Base-by-base conservation (phyloP, 208 protist genomes). In the Acanthamoeba comandoni region DNA sequence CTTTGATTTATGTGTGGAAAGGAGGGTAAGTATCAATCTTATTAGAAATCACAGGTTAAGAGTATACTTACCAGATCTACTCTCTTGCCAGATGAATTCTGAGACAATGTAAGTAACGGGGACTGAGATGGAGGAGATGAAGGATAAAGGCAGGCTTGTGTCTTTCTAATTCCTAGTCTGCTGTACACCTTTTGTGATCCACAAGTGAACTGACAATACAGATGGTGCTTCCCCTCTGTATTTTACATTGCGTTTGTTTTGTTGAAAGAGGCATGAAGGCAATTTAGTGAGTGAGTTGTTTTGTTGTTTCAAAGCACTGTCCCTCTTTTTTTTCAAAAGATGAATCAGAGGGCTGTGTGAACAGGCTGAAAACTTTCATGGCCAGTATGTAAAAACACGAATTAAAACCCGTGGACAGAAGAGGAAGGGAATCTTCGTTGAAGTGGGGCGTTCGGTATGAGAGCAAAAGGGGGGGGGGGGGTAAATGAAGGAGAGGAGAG, bases 181-280 rank as follows among this genome's bases (percentile, higher is more conserved):
- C 77, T 86, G 77, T 67, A 86, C 0, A 65, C 77, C 31, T 43
- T 26, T 43, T 86, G 77, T 31, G 43, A 49, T 9, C 77, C 77
- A 15, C 35, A 43, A 17, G 77, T 86, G 26, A 86, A 86, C 77
- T 60, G 55, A 43, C 77, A 86, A 58, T 86, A 86, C 55, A 86
- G 60, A 22, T 15, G n/a, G 17, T 86, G 77, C 53, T 31, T 60
- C 29, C 31, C 17, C 12, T 86, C 77, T 86, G 77, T 4, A 65
- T 65, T 65, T 29, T 4, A 5, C 24, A 65, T 65, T 65, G 24
- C 4, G n/a, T 65, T 29, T 65, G n/a, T 65, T 65, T 65, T 65
- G 58, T 26, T 26, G 1, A 5, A 8, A 65, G 24, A 26, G 24
- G 24, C n/a, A 65, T 65, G 58, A 26, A 26, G 58, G 5, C 15